A percentile compares a stretch with the other conserved stretches of the same genome.
Conservation (phyloP, 495 filamentous ascomycete genomes). For the Tuber magnatum region DNA sequence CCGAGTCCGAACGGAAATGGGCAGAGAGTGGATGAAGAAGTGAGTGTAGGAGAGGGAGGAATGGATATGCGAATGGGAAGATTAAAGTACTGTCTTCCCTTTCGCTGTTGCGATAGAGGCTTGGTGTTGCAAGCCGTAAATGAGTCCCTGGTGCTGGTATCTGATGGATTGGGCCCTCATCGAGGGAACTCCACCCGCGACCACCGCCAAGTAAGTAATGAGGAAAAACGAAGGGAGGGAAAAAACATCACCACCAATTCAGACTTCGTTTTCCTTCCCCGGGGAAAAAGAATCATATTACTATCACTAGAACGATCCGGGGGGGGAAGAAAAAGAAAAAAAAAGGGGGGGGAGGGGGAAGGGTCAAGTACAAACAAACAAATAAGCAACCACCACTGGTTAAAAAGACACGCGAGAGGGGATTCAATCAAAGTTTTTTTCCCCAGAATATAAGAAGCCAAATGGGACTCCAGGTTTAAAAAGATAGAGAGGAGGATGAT, state of each 20-base stretch:
- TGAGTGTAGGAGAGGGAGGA: neutral
- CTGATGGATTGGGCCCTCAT: neutral
- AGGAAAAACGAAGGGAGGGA: neutral
- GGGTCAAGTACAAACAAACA: neutral
- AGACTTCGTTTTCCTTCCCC: neutral
- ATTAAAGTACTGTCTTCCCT: neutral
- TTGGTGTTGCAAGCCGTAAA: neutral
- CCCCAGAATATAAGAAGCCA: neutral
- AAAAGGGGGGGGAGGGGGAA: neutral
- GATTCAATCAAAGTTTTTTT: neutral
- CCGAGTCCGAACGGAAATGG: neutral
- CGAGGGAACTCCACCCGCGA: neutral
- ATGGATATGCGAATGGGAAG: neutral
- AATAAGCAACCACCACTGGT: neutral
- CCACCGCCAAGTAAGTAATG: neutral
- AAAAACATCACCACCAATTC: neutral
- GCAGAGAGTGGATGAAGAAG: neutral
- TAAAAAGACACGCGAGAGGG: neutral
- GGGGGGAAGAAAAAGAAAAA: neutral
- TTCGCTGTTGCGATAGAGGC: neutral
- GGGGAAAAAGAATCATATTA: neutral
- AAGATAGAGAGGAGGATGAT: neutral
- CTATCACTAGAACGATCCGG: neutral
- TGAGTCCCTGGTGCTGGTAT: neutral
- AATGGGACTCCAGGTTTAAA: neutral